Evolutionary conservation across 73 alveolate species (phyloP).

Genomic region (Paramecium sonneborni): DNA sequence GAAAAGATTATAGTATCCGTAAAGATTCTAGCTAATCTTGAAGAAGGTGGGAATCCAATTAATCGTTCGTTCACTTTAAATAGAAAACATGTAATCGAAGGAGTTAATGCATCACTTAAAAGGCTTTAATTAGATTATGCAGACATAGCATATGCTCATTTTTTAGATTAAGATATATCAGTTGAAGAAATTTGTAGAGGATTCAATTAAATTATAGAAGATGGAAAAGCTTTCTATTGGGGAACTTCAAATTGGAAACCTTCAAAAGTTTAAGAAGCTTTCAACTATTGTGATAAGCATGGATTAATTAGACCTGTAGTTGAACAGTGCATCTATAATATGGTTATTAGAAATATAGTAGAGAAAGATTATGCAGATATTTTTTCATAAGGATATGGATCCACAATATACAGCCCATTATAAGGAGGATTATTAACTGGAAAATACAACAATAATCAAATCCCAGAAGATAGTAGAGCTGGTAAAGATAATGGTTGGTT

Average conservation of each 20-base stretch:
- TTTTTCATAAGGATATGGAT: conserved; percentile 79
- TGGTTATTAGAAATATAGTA: conserved; percentile 84
- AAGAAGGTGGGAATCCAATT: conserved; percentile 71
- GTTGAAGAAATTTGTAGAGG: conserved; percentile 92
- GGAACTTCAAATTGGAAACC: conserved; percentile 98
- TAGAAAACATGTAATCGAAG: conserved; percentile 91
- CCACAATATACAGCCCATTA: conserved; percentile 95
- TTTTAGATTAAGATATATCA: conserved; percentile 88
- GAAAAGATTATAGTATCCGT: conserved; percentile 86
- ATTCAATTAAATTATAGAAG: conserved; percentile 85
- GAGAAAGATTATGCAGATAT: conserved; percentile 87
- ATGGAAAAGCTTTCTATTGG: conserved; percentile 97
- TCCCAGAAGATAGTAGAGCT: conserved; percentile 77
- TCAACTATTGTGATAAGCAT: conserved; percentile 71
- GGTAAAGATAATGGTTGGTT: background rate
- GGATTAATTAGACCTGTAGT: conserved; percentile 89
- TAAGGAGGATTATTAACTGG: conserved; percentile 94
- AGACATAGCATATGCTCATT: conserved; percentile 90
- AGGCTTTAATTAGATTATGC: conserved; percentile 90
- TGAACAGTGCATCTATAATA: conserved; percentile 92
- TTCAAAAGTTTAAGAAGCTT: conserved; percentile 83
- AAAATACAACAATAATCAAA: conserved; percentile 91
- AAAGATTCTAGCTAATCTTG: conserved; percentile 72
- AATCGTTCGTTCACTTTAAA: conserved; percentile 70
- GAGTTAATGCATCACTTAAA: conserved; percentile 82